Evolutionary conservation across 1,284 basidiomycete species (phyloP).

Genomic region (Leccinum ponderosum): DNA sequence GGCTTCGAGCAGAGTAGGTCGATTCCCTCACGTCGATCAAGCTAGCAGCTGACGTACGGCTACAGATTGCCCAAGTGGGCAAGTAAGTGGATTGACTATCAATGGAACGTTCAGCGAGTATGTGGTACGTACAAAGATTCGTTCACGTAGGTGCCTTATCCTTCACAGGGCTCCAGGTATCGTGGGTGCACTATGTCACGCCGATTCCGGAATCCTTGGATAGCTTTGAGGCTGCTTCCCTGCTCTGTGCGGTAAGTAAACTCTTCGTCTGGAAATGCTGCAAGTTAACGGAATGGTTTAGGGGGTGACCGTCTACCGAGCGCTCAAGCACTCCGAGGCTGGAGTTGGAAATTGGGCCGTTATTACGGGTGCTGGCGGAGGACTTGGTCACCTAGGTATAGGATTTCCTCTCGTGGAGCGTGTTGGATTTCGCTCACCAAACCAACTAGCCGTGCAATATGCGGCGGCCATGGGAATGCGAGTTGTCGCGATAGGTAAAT

Average conservation of each 20-base stretch:
- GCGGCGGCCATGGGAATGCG: conserved; percentile 74
- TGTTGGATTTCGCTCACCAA: background rate
- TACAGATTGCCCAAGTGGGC: conserved; percentile 50
- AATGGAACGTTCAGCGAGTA: conserved; percentile 89
- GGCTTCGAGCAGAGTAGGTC: conserved; percentile 69
- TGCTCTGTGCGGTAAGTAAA: conserved; percentile 72
- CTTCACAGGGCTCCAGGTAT: conserved; percentile 40
- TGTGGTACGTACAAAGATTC: conserved; percentile 43
- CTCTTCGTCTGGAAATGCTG: background rate
- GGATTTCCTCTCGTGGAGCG: too few relatives aligned
- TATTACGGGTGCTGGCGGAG: conserved; percentile 77
- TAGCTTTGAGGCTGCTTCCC: conserved; percentile 74
- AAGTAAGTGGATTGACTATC: conserved; percentile 71
- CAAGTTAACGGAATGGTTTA: conserved; percentile 22
- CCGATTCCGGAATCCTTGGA: conserved; percentile 70
- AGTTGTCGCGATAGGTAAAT: conserved; percentile 73
- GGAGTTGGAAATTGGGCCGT: conserved; percentile 81
- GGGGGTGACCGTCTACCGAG: conserved; percentile 84
- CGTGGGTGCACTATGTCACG: conserved; percentile 70
- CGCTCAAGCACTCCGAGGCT: conserved; percentile 74
- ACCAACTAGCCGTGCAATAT: conserved; percentile 67
- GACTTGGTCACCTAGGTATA: conserved; percentile 72
- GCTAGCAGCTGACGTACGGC: too few relatives aligned
- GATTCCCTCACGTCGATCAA: background rate
- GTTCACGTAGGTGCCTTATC: background rate